phyloP scores from a whole-genome alignment of 345 rosid genomes.

The Melastoma malabathricum region DNA sequence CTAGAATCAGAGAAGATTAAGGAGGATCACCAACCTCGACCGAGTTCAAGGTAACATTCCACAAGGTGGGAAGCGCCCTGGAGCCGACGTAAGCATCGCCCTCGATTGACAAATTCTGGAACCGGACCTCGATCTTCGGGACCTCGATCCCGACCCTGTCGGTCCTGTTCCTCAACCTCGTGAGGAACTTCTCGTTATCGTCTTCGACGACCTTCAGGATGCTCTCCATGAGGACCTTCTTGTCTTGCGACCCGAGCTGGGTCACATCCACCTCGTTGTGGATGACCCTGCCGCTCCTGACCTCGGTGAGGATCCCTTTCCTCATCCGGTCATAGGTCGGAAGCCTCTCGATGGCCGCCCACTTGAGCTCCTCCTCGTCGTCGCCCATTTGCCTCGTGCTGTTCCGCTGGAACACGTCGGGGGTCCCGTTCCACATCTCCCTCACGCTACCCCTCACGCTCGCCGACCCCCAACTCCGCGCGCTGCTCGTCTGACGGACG shows the following conservation, averaged over 20 bases:
- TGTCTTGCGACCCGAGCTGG: slow-evolving; percentile 20
- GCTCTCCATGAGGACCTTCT: slow-evolving; percentile 24
- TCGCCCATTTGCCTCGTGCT: slow-evolving; percentile 6
- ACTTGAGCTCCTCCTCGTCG: slow-evolving; percentile 25
- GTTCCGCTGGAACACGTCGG: slow-evolving; percentile 25
- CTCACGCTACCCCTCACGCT: slow-evolving; percentile 18
- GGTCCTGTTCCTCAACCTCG: slow-evolving; percentile 16
- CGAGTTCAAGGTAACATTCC: slow-evolving; percentile 21
- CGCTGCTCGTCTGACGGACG: slow-evolving; percentile 18
- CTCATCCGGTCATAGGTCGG: slow-evolving; percentile 25
- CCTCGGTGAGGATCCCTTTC: slow-evolving; percentile 17
- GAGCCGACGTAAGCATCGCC: slow-evolving; percentile 30
- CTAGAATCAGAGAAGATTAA: background rate
- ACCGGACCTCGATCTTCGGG: slow-evolving; percentile 29
- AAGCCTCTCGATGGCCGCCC: slow-evolving; percentile 26
- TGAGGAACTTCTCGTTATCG: slow-evolving; percentile 18
- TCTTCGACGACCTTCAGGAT: slow-evolving; percentile 23
- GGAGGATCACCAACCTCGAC: slow-evolving; percentile 14
- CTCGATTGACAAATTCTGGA: slow-evolving; percentile 22
- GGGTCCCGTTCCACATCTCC: slow-evolving; percentile 11
- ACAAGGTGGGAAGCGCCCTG: slow-evolving; percentile 30
- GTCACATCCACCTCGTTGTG: slow-evolving; percentile 21
- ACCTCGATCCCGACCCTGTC: slow-evolving; percentile 30
- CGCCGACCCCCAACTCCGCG: slow-evolving; percentile 15
- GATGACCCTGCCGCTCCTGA: slow-evolving; percentile 16